Evolutionary conservation across 345 rosid genomes (phyloP).

Genomic region (Trapa bicornis): DNA sequence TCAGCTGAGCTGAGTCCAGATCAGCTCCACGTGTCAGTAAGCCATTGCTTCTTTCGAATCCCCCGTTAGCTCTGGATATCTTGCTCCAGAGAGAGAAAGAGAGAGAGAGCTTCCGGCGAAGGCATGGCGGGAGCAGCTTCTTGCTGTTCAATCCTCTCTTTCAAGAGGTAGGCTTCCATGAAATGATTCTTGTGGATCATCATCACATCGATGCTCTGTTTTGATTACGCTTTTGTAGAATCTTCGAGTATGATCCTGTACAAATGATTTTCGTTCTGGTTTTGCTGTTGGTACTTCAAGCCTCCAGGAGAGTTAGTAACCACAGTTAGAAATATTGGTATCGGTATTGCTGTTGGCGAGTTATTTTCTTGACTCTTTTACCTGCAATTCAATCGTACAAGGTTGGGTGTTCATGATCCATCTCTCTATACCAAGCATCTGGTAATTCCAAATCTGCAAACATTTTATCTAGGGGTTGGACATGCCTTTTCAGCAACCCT

Average conservation of each 20-base stretch:
- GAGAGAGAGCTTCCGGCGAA: slow-evolving; percentile 10
- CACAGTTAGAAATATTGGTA: too few species aligned
- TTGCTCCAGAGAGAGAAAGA: neutral
- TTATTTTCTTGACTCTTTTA: neutral
- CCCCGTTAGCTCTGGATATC: slow-evolving; percentile 15
- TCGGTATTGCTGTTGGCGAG: neutral
- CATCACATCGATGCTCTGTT: neutral
- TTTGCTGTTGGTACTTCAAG: too few species aligned
- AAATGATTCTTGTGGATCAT: neutral
- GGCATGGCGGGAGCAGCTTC: slow-evolving; percentile 39
- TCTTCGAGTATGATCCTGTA: neutral
- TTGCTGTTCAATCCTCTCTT: slow-evolving; percentile 32
- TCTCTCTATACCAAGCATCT: neutral
- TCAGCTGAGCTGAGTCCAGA: too few species aligned
- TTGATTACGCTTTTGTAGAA: neutral
- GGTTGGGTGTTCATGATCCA: neutral
- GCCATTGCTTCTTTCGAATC: slow-evolving; percentile 47
- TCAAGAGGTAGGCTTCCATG: slow-evolving; percentile 32
- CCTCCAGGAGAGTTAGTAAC: too few species aligned
- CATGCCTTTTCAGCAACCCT: slow-evolving; percentile 42
- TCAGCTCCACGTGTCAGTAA: slow-evolving; percentile 40
- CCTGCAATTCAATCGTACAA: neutral
- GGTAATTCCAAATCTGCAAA: slow-evolving; percentile 7
- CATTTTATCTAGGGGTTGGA: slow-evolving; percentile 15
- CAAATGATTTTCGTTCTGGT: neutral